These are phyloP conservation scores for Castanea mollissima DNA, from an alignment of 306 rosid species.

Conservation along the genomic window DNA sequence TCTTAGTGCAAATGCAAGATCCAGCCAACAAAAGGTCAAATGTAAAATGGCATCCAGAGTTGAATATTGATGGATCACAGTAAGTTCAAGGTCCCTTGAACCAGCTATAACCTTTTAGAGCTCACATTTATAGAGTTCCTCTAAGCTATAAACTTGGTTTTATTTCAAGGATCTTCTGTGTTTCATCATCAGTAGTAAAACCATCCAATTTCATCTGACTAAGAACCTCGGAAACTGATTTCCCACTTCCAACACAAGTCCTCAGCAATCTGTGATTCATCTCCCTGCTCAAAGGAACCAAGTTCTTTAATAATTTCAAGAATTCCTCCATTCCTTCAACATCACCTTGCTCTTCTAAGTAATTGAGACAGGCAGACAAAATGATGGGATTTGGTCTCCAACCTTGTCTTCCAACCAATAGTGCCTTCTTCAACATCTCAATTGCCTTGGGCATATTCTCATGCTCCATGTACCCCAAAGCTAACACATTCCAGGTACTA, in stretches of 20 bases:
- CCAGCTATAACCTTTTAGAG: background rate
- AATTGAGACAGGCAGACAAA: constrained; percentile 29
- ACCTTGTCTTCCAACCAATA: constrained; percentile 23
- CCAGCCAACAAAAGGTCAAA: too few species aligned
- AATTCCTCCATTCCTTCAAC: constrained; percentile 29
- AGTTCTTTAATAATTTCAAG: constrained; percentile 2
- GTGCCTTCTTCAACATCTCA: constrained; percentile 36
- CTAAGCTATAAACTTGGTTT: constrained; percentile 8
- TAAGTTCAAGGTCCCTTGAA: too few species aligned
- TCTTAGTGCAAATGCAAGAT: too few species aligned
- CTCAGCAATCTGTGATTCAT: constrained; percentile 26
- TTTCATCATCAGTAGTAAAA: constrained; percentile 18
- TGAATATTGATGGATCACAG: too few species aligned
- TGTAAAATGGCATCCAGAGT: too few species aligned
- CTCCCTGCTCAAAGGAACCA: constrained; percentile 18
- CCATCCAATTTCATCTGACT: constrained; percentile 18
- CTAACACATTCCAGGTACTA: constrained; percentile 34
- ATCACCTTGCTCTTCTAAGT: constrained; percentile 35
- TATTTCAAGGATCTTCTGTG: constrained; percentile 4
- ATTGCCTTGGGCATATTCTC: constrained; percentile 24
- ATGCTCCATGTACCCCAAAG: constrained; percentile 28
- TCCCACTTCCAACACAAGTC: constrained; percentile 18
- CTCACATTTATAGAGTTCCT: background rate
- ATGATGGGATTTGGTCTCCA: constrained; percentile 22
- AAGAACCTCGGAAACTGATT: constrained; percentile 19